phyloP scores from a whole-genome alignment of 2,329 filamentous ascomycete genomes.

The Pseudogymnoascus pannorum region DNA sequence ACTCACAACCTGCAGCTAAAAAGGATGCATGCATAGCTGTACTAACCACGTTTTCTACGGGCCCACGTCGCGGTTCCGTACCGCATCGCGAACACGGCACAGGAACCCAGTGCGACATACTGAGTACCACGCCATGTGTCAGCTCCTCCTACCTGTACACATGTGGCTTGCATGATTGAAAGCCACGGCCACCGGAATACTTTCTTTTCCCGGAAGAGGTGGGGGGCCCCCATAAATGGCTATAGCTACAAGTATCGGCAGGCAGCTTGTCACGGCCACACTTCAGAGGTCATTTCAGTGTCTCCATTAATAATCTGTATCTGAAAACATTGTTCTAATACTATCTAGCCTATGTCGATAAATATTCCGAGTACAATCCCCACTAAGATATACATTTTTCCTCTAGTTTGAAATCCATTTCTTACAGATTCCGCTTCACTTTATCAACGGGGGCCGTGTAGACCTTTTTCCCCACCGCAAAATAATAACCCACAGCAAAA shows the following conservation, averaged over 20 bases:
- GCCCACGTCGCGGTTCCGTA: background rate
- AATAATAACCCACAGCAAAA: slow-evolving; percentile 24
- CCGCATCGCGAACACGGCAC: background rate
- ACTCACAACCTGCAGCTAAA: background rate
- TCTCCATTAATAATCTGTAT: background rate
- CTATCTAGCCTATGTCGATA: background rate
- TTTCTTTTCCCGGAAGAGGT: background rate
- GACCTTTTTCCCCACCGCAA: slow-evolving; percentile 27
- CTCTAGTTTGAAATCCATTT: background rate
- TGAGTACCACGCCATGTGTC: background rate
- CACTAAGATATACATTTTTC: background rate
- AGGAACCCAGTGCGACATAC: background rate
- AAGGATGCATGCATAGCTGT: background rate
- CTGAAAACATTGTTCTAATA: background rate
- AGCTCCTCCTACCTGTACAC: background rate
- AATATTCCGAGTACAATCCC: background rate
- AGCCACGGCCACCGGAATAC: background rate
- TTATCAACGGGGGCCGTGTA: slow-evolving; percentile 27
- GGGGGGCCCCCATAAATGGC: background rate
- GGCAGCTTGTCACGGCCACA: background rate
- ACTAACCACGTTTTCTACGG: background rate
- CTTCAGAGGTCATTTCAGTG: no score
- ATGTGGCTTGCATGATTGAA: background rate
- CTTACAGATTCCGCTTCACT: slow-evolving; percentile 7
- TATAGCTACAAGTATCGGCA: background rate